These are phyloP conservation scores for Pinguiococcus pyrenoidosus DNA, from an alignment of 108 stramenopile genomes.

Conservation along the genomic window DNA sequence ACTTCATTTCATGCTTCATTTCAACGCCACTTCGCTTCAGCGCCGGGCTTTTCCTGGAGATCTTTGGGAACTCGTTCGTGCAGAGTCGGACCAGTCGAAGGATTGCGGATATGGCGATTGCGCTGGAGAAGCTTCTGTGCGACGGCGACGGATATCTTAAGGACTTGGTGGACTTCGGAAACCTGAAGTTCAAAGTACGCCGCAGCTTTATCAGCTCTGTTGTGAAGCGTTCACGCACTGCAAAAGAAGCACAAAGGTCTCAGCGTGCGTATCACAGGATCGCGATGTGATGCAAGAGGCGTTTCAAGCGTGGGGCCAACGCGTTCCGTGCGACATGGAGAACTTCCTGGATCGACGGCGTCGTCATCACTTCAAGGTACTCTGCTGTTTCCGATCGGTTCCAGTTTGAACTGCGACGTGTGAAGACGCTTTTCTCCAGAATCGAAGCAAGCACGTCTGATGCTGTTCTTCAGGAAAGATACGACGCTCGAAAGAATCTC, in stretches of 20 bases:
- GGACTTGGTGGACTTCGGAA: conserved; percentile 32
- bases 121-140: conserved; percentile 20
- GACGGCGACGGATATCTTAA: neutral
- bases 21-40: too few relatives aligned
- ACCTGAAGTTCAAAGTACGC: conserved; percentile 31
- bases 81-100: conserved; percentile 41
- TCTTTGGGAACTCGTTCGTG: conserved; percentile 45
- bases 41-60: conserved; percentile 43
- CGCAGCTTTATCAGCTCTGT: too few relatives aligned
- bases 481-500: conserved; percentile 38
- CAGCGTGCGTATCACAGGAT: too few relatives aligned
- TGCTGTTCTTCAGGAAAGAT: conserved; percentile 42
- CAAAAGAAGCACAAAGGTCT: too few relatives aligned
- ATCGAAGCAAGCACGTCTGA: conserved; percentile 33
- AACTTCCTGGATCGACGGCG: neutral
- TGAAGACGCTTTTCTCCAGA: too few relatives aligned
- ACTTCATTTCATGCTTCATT: too few relatives aligned
- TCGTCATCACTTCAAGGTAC: neutral
- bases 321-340: conserved; percentile 20
- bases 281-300: conserved; percentile 22
- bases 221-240: too few relatives aligned
- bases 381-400: neutral
- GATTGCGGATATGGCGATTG: conserved; percentile 17
- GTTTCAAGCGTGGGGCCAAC: conserved; percentile 13
- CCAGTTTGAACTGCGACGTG: conserved; percentile 30